Conservation (phyloP, 805 yeast genomes). For the Hanseniaspora occidentalis region DNA sequence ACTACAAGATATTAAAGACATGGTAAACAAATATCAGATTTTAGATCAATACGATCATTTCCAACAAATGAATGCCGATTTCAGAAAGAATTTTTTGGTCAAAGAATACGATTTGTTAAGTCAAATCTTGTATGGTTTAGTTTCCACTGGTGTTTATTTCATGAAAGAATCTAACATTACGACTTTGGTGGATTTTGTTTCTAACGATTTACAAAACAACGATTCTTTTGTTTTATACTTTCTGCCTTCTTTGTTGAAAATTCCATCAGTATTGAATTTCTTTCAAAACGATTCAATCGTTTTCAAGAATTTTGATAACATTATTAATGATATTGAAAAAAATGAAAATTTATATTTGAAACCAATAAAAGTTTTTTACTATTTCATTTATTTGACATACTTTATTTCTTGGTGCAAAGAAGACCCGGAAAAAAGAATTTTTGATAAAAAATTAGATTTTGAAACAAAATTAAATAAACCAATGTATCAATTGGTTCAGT, state of each 20-base stretch:
- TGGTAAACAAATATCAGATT: conserved; percentile 38
- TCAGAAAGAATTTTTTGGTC: conserved; percentile 49
- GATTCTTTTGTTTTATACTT: conserved; percentile 56
- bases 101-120: conserved; percentile 62
- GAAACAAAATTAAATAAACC: conserved; percentile 44
- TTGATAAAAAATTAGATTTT: conserved; percentile 36
- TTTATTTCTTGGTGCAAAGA: conserved; percentile 60
- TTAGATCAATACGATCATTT: conserved; percentile 35
- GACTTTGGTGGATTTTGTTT: conserved; percentile 32
- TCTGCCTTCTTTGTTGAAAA: conserved; percentile 44
- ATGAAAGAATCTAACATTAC: conserved; percentile 22
- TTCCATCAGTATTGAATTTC: conserved; percentile 28
- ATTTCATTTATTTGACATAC: conserved; percentile 40
- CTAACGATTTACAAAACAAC: conserved; percentile 36
- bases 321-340: conserved; percentile 7
- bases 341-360: conserved; percentile 31
- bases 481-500: conserved; percentile 41
- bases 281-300: conserved; percentile 7
- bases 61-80: conserved; percentile 37
- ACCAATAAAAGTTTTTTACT: conserved; percentile 38
- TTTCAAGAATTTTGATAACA: conserved; percentile 4
- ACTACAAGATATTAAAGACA: conserved; percentile 40
- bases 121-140: conserved; percentile 44
- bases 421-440: conserved; percentile 24
- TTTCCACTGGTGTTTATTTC: conserved; percentile 20